Conservation (phyloP, 768 basidiomycete genomes). For the Rhodotorula paludigena region DNA sequence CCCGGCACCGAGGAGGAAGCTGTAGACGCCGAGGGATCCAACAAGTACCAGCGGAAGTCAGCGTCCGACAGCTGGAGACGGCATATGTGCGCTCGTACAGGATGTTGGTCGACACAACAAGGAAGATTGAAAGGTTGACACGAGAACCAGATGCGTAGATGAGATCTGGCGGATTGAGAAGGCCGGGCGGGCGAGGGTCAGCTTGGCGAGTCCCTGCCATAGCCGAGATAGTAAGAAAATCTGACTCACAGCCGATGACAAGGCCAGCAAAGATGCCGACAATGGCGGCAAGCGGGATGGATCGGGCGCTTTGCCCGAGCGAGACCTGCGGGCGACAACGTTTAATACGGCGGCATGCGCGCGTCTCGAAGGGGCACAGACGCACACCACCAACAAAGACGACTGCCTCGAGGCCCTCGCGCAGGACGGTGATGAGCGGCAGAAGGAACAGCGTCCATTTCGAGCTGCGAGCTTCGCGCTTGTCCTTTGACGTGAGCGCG, state of each 20-base stretch:
- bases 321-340: slow-evolving; percentile 61
- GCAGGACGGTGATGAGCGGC: slow-evolving; percentile 83
- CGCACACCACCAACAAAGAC: slow-evolving; percentile 81
- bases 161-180: slow-evolving; percentile 49
- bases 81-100: slow-evolving; percentile 49
- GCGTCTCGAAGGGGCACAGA: too few relatives aligned
- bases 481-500: slow-evolving; percentile 32
- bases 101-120: slow-evolving; percentile 84
- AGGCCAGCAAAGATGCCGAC: slow-evolving; percentile 75
- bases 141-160: slow-evolving; percentile 77
- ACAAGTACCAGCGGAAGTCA: not conserved
- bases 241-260: slow-evolving; percentile 55
- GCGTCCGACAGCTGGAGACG: not conserved
- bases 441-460: slow-evolving; percentile 87
- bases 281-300: slow-evolving; percentile 77
- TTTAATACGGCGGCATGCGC: too few relatives aligned
- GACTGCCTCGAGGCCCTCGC: slow-evolving; percentile 90
- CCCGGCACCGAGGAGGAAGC: slow-evolving; percentile 84
- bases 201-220: not conserved
- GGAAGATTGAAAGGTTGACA: slow-evolving; percentile 76
- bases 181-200: not conserved
- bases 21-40: not conserved
- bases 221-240: not conserved
- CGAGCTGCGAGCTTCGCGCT: slow-evolving; percentile 25
- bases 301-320: slow-evolving; percentile 69